Evolutionary conservation across 129 eudicot genomes (phyloP), one percentile per base, ranked within the genome.

Genomic region (Flaveria linearis): DNA sequence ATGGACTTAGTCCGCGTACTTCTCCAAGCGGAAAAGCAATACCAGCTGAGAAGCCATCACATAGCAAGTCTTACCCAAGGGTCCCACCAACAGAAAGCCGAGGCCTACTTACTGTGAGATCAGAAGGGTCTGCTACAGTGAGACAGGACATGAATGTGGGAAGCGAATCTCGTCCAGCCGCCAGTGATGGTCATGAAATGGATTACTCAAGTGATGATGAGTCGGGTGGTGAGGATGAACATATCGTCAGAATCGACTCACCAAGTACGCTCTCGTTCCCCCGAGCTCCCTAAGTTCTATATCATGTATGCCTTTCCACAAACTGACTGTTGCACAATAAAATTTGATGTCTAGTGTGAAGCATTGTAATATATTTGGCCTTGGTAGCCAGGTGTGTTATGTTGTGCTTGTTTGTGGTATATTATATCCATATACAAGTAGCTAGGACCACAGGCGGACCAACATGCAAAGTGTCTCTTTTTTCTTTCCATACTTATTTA

Each of bases 171-270:
- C 58, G 20, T n/a, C 17, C 50, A 18, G 70, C 49, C 50, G 42
- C 69, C 72, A 81, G 53, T 67, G 77, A 79, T 7, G 68, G 60
- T 20, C 77, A 36, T 20, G 76, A 52, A 45, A 61, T 69, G 75
- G 86, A 83, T 39, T 87, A 76, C 60, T 94, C 97, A 13, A 94
- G 97, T 62, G 97, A 91, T 45, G 98, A 91, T 45, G 50, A 36
- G 65, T 90, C 97, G 65, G 92, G 94, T 33, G 81, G 69, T 20
- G 98, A 93, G 82, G 97, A 93, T 66, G 97, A 91, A 68, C 91
- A 88, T 69, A 72, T 94, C 13, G 81, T 94, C 4, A 84, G 96
- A 74, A 91, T 94, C 50, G 97, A 94, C 78, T 91, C 98, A 1
- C 97, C 96, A 7, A 93, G 98, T 88, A 85, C 75, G 36, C 89